These are phyloP conservation scores for Lentithecium fluviatile DNA, from an alignment of 495 filamentous ascomycete species.

Conservation along the genomic window DNA sequence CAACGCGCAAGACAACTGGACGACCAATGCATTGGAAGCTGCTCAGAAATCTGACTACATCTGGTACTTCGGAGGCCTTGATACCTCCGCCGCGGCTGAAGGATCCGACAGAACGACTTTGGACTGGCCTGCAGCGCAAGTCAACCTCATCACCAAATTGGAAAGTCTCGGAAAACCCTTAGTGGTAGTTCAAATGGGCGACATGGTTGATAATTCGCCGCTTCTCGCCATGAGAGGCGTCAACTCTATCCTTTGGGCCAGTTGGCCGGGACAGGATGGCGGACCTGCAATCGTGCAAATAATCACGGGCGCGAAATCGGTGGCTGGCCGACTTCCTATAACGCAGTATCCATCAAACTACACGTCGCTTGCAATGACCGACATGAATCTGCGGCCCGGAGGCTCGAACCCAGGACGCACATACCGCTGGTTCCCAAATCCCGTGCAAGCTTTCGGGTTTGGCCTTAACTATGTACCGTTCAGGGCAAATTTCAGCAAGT, in stretches of 20 bases:
- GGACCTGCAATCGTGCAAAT: constrained; percentile 11
- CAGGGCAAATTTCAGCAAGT: background rate
- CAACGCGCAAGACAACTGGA: constrained; percentile 11
- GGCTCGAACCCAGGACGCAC: constrained; percentile 45
- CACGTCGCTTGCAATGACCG: constrained; percentile 44
- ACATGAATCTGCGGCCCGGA: constrained; percentile 48
- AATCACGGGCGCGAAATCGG: constrained; percentile 3
- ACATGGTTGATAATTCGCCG: constrained; percentile 56
- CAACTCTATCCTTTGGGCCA: constrained; percentile 18
- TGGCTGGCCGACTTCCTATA: constrained; percentile 14
- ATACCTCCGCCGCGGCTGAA: constrained; percentile 46
- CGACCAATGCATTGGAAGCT: constrained; percentile 5
- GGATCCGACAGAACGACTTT: constrained; percentile 47
- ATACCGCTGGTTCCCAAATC: constrained; percentile 47
- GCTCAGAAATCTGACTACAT: constrained; percentile 46
- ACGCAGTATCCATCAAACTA: constrained; percentile 48
- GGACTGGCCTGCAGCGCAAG: constrained; percentile 48
- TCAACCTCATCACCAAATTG: constrained; percentile 45
- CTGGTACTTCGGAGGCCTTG: constrained; percentile 49
- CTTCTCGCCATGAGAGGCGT: constrained; percentile 40
- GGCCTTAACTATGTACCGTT: constrained; percentile 13
- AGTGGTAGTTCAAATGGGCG: constrained; percentile 43
- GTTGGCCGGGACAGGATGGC: constrained; percentile 20
- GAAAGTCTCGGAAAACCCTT: constrained; percentile 45
- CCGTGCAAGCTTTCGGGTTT: constrained; percentile 12